Base-by-base conservation (phyloP, 2,329 filamentous ascomycete genomes). In the Trichoderma afroharzianum region DNA sequence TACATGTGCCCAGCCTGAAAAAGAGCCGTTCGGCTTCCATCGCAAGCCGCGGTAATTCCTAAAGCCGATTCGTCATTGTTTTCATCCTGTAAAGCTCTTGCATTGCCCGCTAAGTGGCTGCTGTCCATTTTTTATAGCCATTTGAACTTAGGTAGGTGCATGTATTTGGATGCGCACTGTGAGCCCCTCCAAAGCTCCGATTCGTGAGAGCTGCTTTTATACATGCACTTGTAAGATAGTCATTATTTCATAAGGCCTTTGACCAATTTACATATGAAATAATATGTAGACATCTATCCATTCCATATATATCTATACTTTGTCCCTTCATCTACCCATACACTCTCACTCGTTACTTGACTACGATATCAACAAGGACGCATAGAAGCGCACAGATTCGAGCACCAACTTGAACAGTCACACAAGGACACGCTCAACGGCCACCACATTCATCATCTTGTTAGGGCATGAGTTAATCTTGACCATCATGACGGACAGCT, bases 401-500 rank as follows among this genome's bases (percentile, higher is more conserved):
- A 4, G 2, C 11, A 4, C 24, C 5, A 47, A 24, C n/a, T 12
- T 12, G 43, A 53, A 53, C 21, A 53, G 43, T 50, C 39, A 43
- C 28, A 30, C 15, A 47, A 26, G 2, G 15, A 11, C 26, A 53
- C 39, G 11, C 26, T 8, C 28, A 18, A 21, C 6, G 50, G 4
- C 21, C 24, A 59, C 12, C n/a, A 9, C 26, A 43, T 47, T 33
- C 39, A 69, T 18, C n/a, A 14, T 24, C 14, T 32, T 57, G 28
- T n/a, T 7, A 26, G 14, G n/a, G 14, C 21, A 26, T 4, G 50
- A 14, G 3, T 24, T 3, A 21, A 21, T 47, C n/a, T n/a, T 21
- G 30, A 18, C 47, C 70, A 76, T 39, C 4, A 84, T 83, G 82
- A 74, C 79, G 14, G 77, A 81, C 18, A 77, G 82, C 2, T 92